phyloP scores from a whole-genome alignment of 306 rosid genomes.

The Vigna hirtella region DNA sequence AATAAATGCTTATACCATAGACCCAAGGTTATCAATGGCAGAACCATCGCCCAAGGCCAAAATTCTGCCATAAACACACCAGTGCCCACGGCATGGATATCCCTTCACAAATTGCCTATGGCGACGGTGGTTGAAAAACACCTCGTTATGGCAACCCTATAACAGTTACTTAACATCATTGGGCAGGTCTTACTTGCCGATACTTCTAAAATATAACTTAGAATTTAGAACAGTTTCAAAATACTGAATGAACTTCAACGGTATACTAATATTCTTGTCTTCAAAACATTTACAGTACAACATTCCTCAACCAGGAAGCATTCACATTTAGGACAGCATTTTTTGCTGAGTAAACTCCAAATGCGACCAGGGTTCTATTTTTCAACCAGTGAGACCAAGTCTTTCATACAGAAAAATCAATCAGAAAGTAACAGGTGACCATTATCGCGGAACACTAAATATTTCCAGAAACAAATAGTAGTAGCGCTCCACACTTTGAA shows the following conservation, averaged over 20 bases:
- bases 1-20: neutral
- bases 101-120: too few relatives aligned
- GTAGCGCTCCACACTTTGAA: neutral
- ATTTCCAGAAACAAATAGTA: slow-evolving; percentile 13
- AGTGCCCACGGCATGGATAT: too few relatives aligned
- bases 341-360: neutral
- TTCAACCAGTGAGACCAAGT: neutral
- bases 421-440: neutral
- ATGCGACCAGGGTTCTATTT: neutral
- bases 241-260: slow-evolving; percentile 15
- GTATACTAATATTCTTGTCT: neutral
- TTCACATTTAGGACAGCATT: neutral
- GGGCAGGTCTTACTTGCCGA: neutral
- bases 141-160: too few relatives aligned
- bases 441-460: neutral
- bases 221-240: slow-evolving; percentile 3
- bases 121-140: too few relatives aligned
- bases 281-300: neutral
- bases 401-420: neutral
- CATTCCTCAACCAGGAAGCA: neutral
- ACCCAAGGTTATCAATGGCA: too few relatives aligned
- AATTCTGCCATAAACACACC: too few relatives aligned
- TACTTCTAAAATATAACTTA: neutral
- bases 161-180: too few relatives aligned
- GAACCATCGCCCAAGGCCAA: too few relatives aligned